Conservation (phyloP, 176 grass and related monocot species). For the Paspalum notatum region DNA sequence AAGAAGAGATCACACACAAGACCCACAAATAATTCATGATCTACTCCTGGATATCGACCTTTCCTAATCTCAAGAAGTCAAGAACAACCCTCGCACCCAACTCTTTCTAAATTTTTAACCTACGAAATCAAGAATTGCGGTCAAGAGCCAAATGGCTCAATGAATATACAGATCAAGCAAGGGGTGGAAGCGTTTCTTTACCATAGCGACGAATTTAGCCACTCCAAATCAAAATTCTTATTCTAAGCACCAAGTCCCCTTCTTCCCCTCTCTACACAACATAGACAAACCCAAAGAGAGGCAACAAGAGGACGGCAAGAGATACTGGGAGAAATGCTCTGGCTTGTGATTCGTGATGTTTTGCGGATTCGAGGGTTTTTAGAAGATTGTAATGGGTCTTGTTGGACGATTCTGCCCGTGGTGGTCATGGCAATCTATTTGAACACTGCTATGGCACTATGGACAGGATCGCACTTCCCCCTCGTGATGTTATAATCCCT, state of each 20-base stretch:
- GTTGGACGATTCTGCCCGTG: constrained; percentile 6
- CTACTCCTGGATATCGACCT: background rate
- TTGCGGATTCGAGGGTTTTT: background rate
- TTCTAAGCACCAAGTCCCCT: background rate
- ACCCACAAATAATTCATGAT: background rate
- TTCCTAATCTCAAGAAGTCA: background rate
- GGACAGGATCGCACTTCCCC: background rate
- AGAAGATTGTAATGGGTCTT: constrained; percentile 13
- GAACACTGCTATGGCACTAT: background rate
- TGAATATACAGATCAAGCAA: background rate
- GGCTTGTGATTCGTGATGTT: background rate
- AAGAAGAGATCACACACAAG: background rate
- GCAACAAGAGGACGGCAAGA: constrained; percentile 27
- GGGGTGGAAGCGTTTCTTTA: constrained; percentile 5
- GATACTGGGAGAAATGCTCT: background rate
- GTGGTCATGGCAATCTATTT: background rate
- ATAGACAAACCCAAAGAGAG: background rate
- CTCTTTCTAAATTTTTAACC: no score
- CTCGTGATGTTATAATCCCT: background rate
- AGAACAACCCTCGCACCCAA: no score
- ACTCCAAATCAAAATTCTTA: background rate
- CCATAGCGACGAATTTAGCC: constrained; percentile 3
- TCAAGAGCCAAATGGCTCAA: background rate
- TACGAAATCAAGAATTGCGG: background rate
- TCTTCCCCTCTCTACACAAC: background rate